phyloP scores from a whole-genome alignment of 2,329 filamentous ascomycete genomes.

The Colletotrichum australisinense region DNA sequence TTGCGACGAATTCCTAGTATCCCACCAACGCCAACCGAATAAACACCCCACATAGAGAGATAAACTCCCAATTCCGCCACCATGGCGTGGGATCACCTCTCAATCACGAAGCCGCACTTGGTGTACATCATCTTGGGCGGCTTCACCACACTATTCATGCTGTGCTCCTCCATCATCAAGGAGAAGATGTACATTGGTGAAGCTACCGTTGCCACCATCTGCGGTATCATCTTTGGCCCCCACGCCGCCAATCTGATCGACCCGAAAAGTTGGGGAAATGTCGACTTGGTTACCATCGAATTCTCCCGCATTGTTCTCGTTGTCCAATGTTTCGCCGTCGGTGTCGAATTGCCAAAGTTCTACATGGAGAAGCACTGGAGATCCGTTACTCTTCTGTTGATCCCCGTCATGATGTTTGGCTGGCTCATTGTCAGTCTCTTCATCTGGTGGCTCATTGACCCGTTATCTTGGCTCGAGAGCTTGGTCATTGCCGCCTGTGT shows the following conservation, averaged over 20 bases:
- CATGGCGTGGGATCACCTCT: slow-evolving; percentile 85
- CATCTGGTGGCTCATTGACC: slow-evolving; percentile 88
- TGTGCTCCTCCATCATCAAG: slow-evolving; percentile 97
- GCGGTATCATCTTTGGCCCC: slow-evolving; percentile 89
- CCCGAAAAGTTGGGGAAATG: slow-evolving; percentile 81
- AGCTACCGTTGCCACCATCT: slow-evolving; percentile 91
- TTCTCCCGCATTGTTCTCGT: slow-evolving; percentile 91
- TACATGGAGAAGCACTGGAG: slow-evolving; percentile 99
- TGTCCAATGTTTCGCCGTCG: slow-evolving; percentile 92
- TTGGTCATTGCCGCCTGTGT: slow-evolving; percentile 91
- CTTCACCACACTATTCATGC: slow-evolving; percentile 98
- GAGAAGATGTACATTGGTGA: slow-evolving; percentile 99
- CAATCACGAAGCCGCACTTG: slow-evolving; percentile 94
- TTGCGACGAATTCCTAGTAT: not conserved
- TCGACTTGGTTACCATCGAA: slow-evolving; percentile 88
- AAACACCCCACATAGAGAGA: not conserved
- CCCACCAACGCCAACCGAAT: not conserved
- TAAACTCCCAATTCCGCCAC: slow-evolving; percentile 36
- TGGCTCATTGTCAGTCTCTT: slow-evolving; percentile 94
- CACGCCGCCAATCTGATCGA: slow-evolving; percentile 85
- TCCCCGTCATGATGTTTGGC: slow-evolving; percentile 97
- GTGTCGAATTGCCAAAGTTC: slow-evolving; percentile 88
- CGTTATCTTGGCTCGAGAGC: slow-evolving; percentile 89
- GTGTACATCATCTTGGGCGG: slow-evolving; percentile 98
- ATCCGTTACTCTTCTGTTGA: slow-evolving; percentile 86